These are phyloP conservation scores for Wallacemonas sp. DNA, from an alignment of 208 protist genomes.

Conservation along the genomic window DNA sequence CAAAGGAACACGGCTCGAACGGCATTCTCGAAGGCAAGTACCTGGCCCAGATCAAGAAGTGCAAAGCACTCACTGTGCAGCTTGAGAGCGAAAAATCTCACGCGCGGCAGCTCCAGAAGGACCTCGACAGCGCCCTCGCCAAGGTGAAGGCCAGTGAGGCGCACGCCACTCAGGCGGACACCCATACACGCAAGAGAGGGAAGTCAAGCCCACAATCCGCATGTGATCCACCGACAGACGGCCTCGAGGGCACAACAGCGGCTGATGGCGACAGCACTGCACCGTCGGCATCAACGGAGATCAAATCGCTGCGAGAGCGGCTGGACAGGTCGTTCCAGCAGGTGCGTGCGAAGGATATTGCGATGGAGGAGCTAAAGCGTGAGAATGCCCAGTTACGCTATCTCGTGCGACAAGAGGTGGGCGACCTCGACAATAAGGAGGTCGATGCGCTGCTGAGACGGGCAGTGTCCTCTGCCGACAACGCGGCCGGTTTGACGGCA, in stretches of 20 bases:
- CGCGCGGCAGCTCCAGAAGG: conserved; percentile 29
- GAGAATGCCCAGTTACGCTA: conserved; percentile 47
- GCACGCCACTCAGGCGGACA: too few species aligned
- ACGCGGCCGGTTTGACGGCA: too few species aligned
- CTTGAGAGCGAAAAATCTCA: conserved; percentile 43
- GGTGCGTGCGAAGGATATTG: conserved; percentile 42
- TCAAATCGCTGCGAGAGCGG: conserved; percentile 18
- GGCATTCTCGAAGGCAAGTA: conserved; percentile 64
- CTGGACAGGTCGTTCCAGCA: conserved; percentile 55
- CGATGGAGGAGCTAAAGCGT: conserved; percentile 50
- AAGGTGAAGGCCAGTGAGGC: neutral
- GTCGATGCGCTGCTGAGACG: conserved; percentile 37
- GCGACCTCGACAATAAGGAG: conserved; percentile 35
- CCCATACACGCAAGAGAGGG: too few species aligned
- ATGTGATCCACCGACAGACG: too few species aligned
- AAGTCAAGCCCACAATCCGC: too few species aligned
- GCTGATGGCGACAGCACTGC: neutral
- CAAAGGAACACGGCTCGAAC: conserved; percentile 14
- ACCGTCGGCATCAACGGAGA: conserved; percentile 2
- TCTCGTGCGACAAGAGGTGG: conserved; percentile 52
- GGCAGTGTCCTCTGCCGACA: too few species aligned
- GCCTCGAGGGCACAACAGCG: neutral
- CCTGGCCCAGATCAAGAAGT: conserved; percentile 46
- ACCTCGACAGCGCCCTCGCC: conserved; percentile 2
- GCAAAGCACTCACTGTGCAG: conserved; percentile 44